These are phyloP conservation scores for Fusarium sp. DNA, from an alignment of 2,329 filamentous ascomycete genomes.

Conservation along the genomic window DNA sequence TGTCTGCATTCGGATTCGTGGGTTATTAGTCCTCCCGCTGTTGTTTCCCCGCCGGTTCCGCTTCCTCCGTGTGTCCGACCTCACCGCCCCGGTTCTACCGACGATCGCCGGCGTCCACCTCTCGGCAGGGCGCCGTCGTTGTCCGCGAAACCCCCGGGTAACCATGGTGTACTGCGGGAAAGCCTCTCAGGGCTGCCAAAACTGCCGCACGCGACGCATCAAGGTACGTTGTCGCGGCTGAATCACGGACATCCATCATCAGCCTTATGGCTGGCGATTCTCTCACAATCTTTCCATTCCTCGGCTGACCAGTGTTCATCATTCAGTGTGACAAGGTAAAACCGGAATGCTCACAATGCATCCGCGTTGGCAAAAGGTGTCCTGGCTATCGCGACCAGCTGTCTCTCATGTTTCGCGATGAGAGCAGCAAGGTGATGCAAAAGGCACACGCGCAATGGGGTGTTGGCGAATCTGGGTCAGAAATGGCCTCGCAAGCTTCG, in stretches of 20 bases:
- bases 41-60: constrained; percentile 14
- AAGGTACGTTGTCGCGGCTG: constrained; percentile 57
- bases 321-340: constrained; percentile 70
- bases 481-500: constrained; percentile 37
- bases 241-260: not conserved
- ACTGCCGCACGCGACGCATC: constrained; percentile 66
- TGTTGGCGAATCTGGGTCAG: constrained; percentile 42
- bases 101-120: constrained; percentile 24
- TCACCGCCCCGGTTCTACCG: constrained; percentile 15
- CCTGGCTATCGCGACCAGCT: constrained; percentile 74
- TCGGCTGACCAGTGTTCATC: constrained; percentile 20
- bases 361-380: constrained; percentile 69
- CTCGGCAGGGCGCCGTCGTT: constrained; percentile 16
- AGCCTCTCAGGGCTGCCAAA: constrained; percentile 67
- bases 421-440: constrained; percentile 71
- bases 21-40: constrained; percentile 5
- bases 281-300: not conserved
- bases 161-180: constrained; percentile 69
- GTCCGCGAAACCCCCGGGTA: constrained; percentile 4
- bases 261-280: not conserved
- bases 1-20: constrained; percentile 12
- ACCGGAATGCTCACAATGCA: constrained; percentile 73
- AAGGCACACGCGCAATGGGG: constrained; percentile 68
- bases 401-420: constrained; percentile 75
- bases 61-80: constrained; percentile 8